Evolutionary conservation across 345 rosid genomes (phyloP), one percentile per base, ranked within the genome.

Genomic region (Gossypium sturtianum): DNA sequence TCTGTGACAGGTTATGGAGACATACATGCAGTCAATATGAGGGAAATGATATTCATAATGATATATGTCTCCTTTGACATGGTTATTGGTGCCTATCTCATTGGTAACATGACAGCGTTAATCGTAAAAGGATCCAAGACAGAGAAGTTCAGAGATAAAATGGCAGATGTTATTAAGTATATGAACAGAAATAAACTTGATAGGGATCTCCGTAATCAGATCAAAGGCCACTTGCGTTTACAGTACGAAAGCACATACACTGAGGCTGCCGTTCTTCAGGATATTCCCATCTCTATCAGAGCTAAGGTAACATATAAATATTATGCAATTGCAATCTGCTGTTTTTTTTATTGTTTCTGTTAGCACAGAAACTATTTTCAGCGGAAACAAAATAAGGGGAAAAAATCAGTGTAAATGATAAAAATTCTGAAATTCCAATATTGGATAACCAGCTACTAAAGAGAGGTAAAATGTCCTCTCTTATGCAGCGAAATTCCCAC

Each of bases 61-160:
- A 77, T 88, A 53, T 95, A 82, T 79, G 94, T 93, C 70, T 95
- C 99, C 8, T 89, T 95, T 54, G 99, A 95, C 81, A 95, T 95
- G 99, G 83, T 95, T 85, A 93, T 95, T 8, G 94, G 99, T 66
- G 98, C 99, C 15, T 95, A 95, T 82, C 82, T 95, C 77, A 90
- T 93, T 43, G 99, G 99, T 82, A 95, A 95, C 84, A 95, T 93
- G 90, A 95, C 99, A 43, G 99, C 99, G 9, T 82, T 95, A 83
- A 93, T 90, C 22, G 99, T 95, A 27, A 95, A 95, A 88, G 99
- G 99, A 71, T 95, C 99, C 49, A 95, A 95, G 80, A 95, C 99
- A 2, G 98, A 90, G 84, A 91, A 78, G 76, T 95, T 89, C 56
- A 90, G 99, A 82, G 99, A 95, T 73, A 95, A 91, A 82, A 93